These are phyloP conservation scores for Hypomyces rosellus DNA, from an alignment of 2,329 filamentous ascomycete species.

Conservation along the genomic window DNA sequence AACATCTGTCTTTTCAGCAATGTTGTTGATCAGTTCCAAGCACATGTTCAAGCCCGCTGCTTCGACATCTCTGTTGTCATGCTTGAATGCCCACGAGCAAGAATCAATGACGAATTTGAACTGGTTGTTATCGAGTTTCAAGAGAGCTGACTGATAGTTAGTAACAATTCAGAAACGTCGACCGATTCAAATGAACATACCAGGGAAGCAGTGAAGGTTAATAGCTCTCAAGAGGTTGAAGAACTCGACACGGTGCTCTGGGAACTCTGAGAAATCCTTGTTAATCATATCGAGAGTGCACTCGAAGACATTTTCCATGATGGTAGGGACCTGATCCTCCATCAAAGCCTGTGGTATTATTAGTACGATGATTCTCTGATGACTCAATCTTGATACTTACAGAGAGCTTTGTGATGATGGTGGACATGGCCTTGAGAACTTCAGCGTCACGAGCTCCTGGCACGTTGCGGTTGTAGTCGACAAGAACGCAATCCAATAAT, in stretches of 20 bases:
- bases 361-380: not conserved
- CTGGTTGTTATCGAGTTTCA: slow-evolving; percentile 90
- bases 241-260: slow-evolving; percentile 98
- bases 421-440: slow-evolving; percentile 95
- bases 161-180: not conserved
- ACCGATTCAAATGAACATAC: slow-evolving; percentile 27
- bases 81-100: slow-evolving; percentile 99
- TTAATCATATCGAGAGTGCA: slow-evolving; percentile 99
- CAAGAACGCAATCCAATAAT: slow-evolving; percentile 83
- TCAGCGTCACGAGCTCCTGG: slow-evolving; percentile 93
- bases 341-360: slow-evolving; percentile 62
- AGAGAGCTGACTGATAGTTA: slow-evolving; percentile 48
- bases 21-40: slow-evolving; percentile 93
- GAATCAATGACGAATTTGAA: slow-evolving; percentile 99
- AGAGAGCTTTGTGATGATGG: slow-evolving; percentile 92
- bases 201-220: slow-evolving; percentile 94
- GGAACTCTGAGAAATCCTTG: slow-evolving; percentile 99
- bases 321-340: slow-evolving; percentile 95
- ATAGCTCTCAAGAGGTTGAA: slow-evolving; percentile 95
- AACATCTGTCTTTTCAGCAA: slow-evolving; percentile 83
- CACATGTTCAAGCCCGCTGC: slow-evolving; percentile 97
- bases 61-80: slow-evolving; percentile 97
- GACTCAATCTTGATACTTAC: slow-evolving; percentile 51
- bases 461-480: slow-evolving; percentile 97
- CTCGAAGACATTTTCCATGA: slow-evolving; percentile 98